A percentile compares a stretch with the other conserved stretches of the same genome.
Conservation (phyloP, 495 filamentous ascomycete genomes). For the Collariella sp. region DNA sequence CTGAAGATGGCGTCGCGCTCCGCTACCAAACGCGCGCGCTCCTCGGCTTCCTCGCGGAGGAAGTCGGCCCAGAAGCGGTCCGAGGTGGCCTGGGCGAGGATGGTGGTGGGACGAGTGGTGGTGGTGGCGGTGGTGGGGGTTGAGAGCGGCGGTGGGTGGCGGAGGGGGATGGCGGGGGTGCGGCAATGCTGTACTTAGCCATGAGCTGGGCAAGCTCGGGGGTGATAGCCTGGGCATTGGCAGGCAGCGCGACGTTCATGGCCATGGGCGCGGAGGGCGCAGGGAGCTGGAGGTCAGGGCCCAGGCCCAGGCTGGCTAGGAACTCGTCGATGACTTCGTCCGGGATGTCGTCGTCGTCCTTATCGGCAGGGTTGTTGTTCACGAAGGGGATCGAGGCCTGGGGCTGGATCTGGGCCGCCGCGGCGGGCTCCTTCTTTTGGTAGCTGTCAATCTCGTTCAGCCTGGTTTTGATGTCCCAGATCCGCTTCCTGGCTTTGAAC, state of each 20-base stretch:
- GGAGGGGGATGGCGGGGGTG: no score
- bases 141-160: no score
- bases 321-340: conserved; percentile 15
- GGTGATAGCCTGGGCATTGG: not conserved
- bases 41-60: conserved; percentile 1
- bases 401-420: conserved; percentile 17
- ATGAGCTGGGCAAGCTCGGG: not conserved
- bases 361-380: not conserved
- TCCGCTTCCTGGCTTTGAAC: conserved; percentile 51
- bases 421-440: not conserved
- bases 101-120: not conserved
- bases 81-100: no score
- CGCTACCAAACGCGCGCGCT: conserved; percentile 5
- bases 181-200: not conserved
- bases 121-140: not conserved
- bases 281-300: not conserved
- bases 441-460: conserved; percentile 41
- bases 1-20: conserved; percentile 55
- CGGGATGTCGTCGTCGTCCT: not conserved
- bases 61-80: conserved; percentile 7
- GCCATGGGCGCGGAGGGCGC: not conserved
- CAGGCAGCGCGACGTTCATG: no score
- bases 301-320: not conserved
- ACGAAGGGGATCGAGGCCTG: not conserved
- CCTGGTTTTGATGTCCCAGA: conserved; percentile 66